A percentile compares a stretch with the other conserved stretches of the same genome.
Evolutionary conservation across 2,329 filamentous ascomycete genomes (phyloP).

Genomic region (Xylariaceae sp.): DNA sequence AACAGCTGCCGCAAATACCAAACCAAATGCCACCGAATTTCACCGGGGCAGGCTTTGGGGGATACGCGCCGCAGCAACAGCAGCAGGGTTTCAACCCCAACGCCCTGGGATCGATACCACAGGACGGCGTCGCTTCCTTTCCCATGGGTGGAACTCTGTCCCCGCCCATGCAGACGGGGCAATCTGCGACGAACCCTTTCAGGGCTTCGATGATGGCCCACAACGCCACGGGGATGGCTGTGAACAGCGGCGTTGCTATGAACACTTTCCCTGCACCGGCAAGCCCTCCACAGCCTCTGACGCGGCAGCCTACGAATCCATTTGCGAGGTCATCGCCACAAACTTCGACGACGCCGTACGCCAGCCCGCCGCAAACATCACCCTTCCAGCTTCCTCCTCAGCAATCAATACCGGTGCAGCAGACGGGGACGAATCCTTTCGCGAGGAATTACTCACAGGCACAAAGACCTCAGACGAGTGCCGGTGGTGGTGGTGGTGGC

Average conservation of each 20-base stretch:
- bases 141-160: constrained; percentile 40
- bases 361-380: constrained; percentile 31
- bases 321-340: constrained; percentile 66
- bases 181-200: constrained; percentile 79
- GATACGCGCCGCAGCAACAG: constrained; percentile 63
- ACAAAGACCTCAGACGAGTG: constrained; percentile 42
- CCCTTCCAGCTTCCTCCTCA: constrained; percentile 40
- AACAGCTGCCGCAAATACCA: no score
- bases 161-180: constrained; percentile 30
- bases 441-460: constrained; percentile 42
- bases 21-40: constrained; percentile 44
- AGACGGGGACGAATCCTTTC: constrained; percentile 58
- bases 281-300: constrained; percentile 32
- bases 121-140: constrained; percentile 49
- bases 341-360: constrained; percentile 34
- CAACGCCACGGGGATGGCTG: constrained; percentile 45
- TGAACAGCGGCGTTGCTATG: constrained; percentile 11
- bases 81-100: constrained; percentile 45
- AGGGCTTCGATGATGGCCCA: constrained; percentile 77
- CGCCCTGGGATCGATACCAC: constrained; percentile 51
- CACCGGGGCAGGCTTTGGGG: constrained; percentile 76
- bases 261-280: constrained; percentile 38
- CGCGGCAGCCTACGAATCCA: constrained; percentile 74
- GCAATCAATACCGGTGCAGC: constrained; percentile 39
- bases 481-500: constrained; percentile 36